These are phyloP conservation scores for Fusarium decemcellulare DNA, from an alignment of 2,329 filamentous ascomycete genomes.

Conservation along the genomic window DNA sequence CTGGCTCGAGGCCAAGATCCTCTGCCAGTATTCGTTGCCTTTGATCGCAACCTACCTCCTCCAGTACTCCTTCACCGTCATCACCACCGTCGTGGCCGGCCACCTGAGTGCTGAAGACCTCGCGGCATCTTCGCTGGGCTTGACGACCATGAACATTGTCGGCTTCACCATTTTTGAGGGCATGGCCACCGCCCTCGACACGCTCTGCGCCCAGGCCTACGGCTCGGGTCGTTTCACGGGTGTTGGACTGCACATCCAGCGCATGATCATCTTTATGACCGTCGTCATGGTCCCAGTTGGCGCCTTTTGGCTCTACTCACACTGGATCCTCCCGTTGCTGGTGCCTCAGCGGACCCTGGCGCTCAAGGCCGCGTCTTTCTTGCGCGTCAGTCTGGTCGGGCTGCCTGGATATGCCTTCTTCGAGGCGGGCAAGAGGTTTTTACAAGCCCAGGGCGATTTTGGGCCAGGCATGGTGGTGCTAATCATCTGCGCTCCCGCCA, in stretches of 20 bases:
- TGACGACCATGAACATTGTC: slow-evolving; percentile 70
- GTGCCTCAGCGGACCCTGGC: slow-evolving; percentile 64
- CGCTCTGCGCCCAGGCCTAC: slow-evolving; percentile 45
- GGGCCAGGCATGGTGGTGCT: slow-evolving; percentile 64
- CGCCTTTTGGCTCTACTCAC: slow-evolving; percentile 63
- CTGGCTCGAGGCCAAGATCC: slow-evolving; percentile 33
- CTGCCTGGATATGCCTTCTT: slow-evolving; percentile 68
- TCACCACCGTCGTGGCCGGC: slow-evolving; percentile 67
- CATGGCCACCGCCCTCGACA: slow-evolving; percentile 49
- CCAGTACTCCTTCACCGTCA: slow-evolving; percentile 67
- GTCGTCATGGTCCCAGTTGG: slow-evolving; percentile 64
- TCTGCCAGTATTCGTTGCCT: slow-evolving; percentile 56
- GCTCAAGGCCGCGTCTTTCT: slow-evolving; percentile 63
- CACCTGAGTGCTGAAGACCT: slow-evolving; percentile 67
- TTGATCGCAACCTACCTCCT: slow-evolving; percentile 67
- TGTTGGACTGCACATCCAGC: slow-evolving; percentile 67
- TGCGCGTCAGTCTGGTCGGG: slow-evolving; percentile 63
- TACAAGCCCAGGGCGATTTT: slow-evolving; percentile 69
- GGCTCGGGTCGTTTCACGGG: slow-evolving; percentile 59
- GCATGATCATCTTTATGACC: slow-evolving; percentile 66
- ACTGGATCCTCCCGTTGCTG: slow-evolving; percentile 60
- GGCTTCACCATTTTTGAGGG: slow-evolving; percentile 60
- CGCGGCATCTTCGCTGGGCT: slow-evolving; percentile 65
- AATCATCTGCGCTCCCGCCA: slow-evolving; percentile 62
- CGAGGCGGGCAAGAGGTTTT: slow-evolving; percentile 68